Base-by-base conservation (phyloP, 768 basidiomycete genomes). In the Collybia nuda region DNA sequence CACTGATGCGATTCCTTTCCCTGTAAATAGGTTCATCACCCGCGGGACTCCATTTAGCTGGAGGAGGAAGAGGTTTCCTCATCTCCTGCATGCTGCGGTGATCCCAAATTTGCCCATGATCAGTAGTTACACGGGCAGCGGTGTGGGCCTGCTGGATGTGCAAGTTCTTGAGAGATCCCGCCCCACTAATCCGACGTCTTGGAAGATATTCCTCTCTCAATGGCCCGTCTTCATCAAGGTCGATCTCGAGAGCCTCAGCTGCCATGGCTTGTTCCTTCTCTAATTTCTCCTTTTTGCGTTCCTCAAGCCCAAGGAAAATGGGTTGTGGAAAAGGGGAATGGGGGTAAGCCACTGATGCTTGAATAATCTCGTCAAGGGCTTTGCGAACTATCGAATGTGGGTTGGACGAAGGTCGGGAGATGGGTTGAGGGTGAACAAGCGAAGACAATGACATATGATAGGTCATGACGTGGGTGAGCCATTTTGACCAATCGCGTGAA, bases 171-270 rank as follows among this genome's bases (percentile, higher is more conserved):
- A 62, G 53, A 19, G 65, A 63, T 21, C 56, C 60, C 40, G 61
- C 57, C 36, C 62, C 63, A 58, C 75, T 81, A 53, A 72, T 62
- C 44, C 86, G 85, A 45, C 88, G 86, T 56, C 74, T 81, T 12
- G 90, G 90, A 47, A 91, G 65, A 55, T 92, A 91, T 59, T 92
- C 89, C 61, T 90, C 87, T 44, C 88, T 73, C 44, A 92, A 73
- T 28, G 90, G 90, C 2, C 90, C 90, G 60, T 90, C 88, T 63
- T 89, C 85, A 56, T 92, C 90, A 38, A 92, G 72, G 67, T 92
- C 84, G 46, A 92, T 88, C 59, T 90, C 88, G 36, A 82, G 64
- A 2, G 77, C 73, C 51, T 86, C 84, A 44, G 75, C 67, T 11
- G 58, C 65, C 57, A 64, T 58, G 17, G 67, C 66, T 42, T 69